Base-by-base conservation (phyloP, 2,329 filamentous ascomycete species). In the Dactylellina leptospora region DNA sequence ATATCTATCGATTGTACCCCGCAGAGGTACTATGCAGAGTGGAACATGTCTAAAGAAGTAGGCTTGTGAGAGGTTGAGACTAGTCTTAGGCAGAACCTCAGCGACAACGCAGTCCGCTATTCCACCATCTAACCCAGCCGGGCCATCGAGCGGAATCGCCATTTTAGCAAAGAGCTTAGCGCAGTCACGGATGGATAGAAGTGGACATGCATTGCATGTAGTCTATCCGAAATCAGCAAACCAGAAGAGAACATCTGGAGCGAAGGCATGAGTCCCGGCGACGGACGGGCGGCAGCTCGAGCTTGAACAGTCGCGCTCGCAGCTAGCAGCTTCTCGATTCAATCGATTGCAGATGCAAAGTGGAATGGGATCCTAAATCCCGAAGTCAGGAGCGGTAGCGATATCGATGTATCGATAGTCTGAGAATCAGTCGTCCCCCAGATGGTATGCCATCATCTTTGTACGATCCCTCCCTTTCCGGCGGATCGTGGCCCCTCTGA, bases 351-450 rank as follows among this genome's bases (percentile, higher is more conserved):
- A 6, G 30, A 6, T 33, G n/a, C n/a, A n/a, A n/a, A n/a, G n/a
- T n/a, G n/a, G n/a, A n/a, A n/a, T n/a, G n/a, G n/a, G n/a, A n/a
- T n/a, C n/a, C n/a, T n/a, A n/a, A n/a, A n/a, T n/a, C n/a, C n/a
- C n/a, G n/a, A n/a, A n/a, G n/a, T n/a, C n/a, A 33, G 9, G 22
- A n/a, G 9, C 16, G 47, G 25, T 51, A 51, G 47, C 47, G 13
- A 33, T 51, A 33, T 30, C 25, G 6, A 30, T n/a, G 23, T 30
- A 51, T 33, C 47, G 47, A 51, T 51, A 51, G 45, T n/a, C n/a
- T n/a, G n/a, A n/a, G n/a, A n/a, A 3, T 9, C 22, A 20, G 13
- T n/a, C 51, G 28, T 27, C 33, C 33, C 8, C 38, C 18, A 22
- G 18, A 6, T 28, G 4, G 45, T 42, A 42, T 4, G 38, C 4